Evolutionary conservation across 2,329 filamentous ascomycete species (phyloP), one percentile per base, ranked within the genome.

Genomic region (Diaporthe capsici): DNA sequence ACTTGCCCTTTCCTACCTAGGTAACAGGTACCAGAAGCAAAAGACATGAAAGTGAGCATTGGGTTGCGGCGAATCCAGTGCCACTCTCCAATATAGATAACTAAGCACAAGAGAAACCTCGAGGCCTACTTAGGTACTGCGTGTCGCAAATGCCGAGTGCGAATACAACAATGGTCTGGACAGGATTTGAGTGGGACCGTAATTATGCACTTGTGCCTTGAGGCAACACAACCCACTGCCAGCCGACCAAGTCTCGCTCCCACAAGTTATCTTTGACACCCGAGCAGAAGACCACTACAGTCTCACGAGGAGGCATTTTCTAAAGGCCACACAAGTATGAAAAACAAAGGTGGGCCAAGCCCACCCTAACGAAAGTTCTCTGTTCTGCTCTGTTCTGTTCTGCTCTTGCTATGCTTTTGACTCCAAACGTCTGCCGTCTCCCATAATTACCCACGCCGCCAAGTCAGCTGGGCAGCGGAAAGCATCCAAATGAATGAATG

Each of bases 401-500:
- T 55, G 57, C 34, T 51, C 71, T 65, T 72, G 68, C 58, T 75
- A 72, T 72, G 68, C 67, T 65, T 42, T 42, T 55, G 39, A 15
- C 39, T 47, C 31, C 39, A 42, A 60, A 61, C 51, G 28, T n/a
- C 44, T 63, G 49, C 58, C 58, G 13, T 72, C 57, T 65, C 57
- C 39, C 61, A 28, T n/a, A 44, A 68, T 68, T 68, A 53, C 65
- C 31, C 9, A 53, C 65, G 28, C 47, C 49, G n/a, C 65, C 63
- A 28, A 63, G 37, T 44, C 61, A 65, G 42, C 17, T 17, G 61
- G 25, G 37, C 17, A 34, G 39, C 15, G 37, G 15, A 72, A 47
- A 20, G 17, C 39, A 53, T 51, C 63, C 55, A 72, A 72, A 67
- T 47, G 73, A 72, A 67, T 75, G 73, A 67, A 75, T 72, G 73